Percentiles rank a stretch among this genome's conserved stretches.
These are phyloP conservation scores for Trametes cingulata DNA, from an alignment of 768 basidiomycete species.

Conservation along the genomic window DNA sequence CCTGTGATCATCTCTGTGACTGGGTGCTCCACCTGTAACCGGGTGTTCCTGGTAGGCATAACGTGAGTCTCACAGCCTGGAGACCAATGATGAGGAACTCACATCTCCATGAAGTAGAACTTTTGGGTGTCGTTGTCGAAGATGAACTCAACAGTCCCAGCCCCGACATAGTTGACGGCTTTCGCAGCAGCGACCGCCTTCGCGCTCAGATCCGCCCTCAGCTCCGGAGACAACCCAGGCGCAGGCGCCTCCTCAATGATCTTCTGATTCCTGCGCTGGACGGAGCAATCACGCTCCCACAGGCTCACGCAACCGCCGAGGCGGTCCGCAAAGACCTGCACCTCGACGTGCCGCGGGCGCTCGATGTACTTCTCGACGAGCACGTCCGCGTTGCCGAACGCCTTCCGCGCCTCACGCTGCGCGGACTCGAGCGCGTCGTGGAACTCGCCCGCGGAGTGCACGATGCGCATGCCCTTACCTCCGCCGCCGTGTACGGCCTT, in stretches of 20 bases:
- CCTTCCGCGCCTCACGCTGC: slow-evolving; percentile 83
- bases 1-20: slow-evolving; percentile 96
- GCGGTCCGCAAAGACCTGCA: slow-evolving; percentile 90
- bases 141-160: slow-evolving; percentile 96
- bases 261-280: slow-evolving; percentile 92
- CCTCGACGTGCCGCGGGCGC: slow-evolving; percentile 88
- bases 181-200: slow-evolving; percentile 93
- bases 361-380: slow-evolving; percentile 88
- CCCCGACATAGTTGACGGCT: slow-evolving; percentile 89
- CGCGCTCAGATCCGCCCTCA: slow-evolving; percentile 76
- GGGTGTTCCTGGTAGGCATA: slow-evolving; percentile 62
- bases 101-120: slow-evolving; percentile 98
- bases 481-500: slow-evolving; percentile 97
- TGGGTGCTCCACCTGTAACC: slow-evolving; percentile 87
- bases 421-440: slow-evolving; percentile 82
- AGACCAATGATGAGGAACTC: slow-evolving; percentile 26
- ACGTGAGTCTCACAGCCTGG: neutral
- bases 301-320: slow-evolving; percentile 82
- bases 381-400: slow-evolving; percentile 86
- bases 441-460: slow-evolving; percentile 67
- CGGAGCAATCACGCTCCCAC: slow-evolving; percentile 95
- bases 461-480: slow-evolving; percentile 93
- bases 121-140: slow-evolving; percentile 86
- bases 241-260: slow-evolving; percentile 96
- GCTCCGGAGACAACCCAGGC: slow-evolving; percentile 77